Evolutionary conservation across 306 rosid species (phyloP), one percentile per base, ranked within the genome.

Genomic region (Argentina anserina): DNA sequence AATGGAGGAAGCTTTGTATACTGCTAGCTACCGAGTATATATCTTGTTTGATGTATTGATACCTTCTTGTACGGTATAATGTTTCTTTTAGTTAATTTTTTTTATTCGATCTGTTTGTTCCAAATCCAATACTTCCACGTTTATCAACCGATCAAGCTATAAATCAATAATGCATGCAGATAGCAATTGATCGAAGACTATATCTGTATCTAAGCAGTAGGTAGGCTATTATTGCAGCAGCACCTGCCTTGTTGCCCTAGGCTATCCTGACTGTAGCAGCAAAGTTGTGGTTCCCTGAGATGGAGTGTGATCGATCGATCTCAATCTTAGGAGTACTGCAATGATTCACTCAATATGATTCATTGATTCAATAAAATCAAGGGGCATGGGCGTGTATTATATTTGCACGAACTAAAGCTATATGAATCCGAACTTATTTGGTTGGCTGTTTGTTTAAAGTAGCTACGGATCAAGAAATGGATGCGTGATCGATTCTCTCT

Each of bases 251-350:
- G 28, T 39, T 8, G 58, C 58, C 28, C 31, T 23, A 28, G 13
- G 29, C 29, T 45, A 65, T 45, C 6, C 31, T 10, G 60, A 53
- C 61, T 25, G 33, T 33, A 55, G 71, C 56, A 45, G 71, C 58
- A 67, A 67, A 67, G 55, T 20, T 28, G 71, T 67, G 71, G 71
- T 9, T 45, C 15, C 26, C 71, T 3, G 34, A 29, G 40, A 67
- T 67, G 58, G 71, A 17, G 58, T 67, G 21, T 15, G 23, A 46
- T 13, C 20, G 12, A 17, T 21, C 15, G 2, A 33, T 59, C 20
- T 25, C 33, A 13, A 55, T 55, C 33, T n/a, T n/a, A 9, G 61
- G 61, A 55, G 31, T 50, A 29, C 37, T 29, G n/a, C 40, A 59
- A 31, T 31, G 40, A 29, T 59, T 29, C 39, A 15, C 1, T 59